Conservation (phyloP, 2,329 filamentous ascomycete genomes). For the Sordariomycetes sp. region DNA sequence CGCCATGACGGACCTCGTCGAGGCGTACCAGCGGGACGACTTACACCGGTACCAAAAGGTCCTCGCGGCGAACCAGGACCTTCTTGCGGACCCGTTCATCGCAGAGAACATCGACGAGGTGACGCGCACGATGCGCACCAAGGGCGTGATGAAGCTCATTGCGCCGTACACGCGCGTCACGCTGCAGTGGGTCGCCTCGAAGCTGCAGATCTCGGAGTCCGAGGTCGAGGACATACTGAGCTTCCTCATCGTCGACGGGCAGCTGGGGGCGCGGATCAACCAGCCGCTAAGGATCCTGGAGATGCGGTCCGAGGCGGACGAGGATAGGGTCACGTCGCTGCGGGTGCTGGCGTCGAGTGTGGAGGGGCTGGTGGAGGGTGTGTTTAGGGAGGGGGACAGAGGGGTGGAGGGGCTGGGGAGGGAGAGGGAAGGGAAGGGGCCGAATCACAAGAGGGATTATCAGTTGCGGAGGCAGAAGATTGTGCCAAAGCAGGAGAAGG, state of each 20-base stretch:
- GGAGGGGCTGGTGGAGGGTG: conserved; percentile 50
- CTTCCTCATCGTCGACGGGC: conserved; percentile 82
- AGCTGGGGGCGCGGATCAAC: conserved; percentile 79
- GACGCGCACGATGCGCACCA: conserved; percentile 94
- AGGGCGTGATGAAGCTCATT: conserved; percentile 84
- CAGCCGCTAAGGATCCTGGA: conserved; percentile 75
- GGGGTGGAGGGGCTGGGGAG: not conserved
- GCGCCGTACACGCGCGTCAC: conserved; percentile 92
- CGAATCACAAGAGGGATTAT: not conserved
- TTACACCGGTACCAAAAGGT: conserved; percentile 86
- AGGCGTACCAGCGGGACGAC: conserved; percentile 91
- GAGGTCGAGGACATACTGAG: conserved; percentile 95
- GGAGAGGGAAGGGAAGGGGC: not conserved
- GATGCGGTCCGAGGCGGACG: conserved; percentile 62
- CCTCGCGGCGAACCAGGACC: conserved; percentile 74
- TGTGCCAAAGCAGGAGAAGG: not conserved
- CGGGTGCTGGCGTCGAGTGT: conserved; percentile 61
- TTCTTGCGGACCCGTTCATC: conserved; percentile 87
- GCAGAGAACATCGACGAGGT: conserved; percentile 99
- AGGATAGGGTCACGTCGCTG: conserved; percentile 61
- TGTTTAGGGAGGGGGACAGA: conserved; percentile 43
- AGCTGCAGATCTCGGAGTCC: conserved; percentile 69
- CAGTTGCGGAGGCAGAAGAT: not conserved
- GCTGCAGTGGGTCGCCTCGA: conserved; percentile 72
- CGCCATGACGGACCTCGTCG: conserved; percentile 93